Evolutionary conservation across 2,329 filamentous ascomycete species (phyloP).

Genomic region (Dothideomycetidae sp.): DNA sequence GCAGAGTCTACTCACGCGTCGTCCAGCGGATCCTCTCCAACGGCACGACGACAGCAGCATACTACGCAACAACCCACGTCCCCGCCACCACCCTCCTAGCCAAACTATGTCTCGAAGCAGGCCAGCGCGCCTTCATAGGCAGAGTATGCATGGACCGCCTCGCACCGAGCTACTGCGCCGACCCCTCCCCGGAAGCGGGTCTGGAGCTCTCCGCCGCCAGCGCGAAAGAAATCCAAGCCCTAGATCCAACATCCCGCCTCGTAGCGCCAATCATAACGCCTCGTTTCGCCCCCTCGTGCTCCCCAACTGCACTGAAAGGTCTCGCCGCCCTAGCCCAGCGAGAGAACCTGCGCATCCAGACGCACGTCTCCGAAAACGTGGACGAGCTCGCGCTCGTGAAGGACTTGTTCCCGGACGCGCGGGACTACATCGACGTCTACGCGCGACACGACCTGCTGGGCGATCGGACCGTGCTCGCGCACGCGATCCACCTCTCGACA

Average conservation of each 20-base stretch:
- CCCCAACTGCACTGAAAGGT: constrained; percentile 38
- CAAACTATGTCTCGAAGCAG: constrained; percentile 60
- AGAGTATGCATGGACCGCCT: constrained; percentile 87
- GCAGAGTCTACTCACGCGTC: constrained; percentile 60
- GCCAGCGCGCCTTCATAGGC: constrained; percentile 83
- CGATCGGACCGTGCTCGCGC: constrained; percentile 64
- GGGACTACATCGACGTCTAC: constrained; percentile 65
- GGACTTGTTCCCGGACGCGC: constrained; percentile 49
- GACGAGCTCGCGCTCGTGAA: constrained; percentile 59
- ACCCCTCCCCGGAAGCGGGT: constrained; percentile 48
- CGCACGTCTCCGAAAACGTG: constrained; percentile 76
- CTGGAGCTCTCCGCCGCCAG: constrained; percentile 36
- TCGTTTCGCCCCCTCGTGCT: constrained; percentile 45
- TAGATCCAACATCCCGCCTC: constrained; percentile 52
- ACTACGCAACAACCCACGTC: constrained; percentile 84
- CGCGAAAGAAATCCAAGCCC: constrained; percentile 43
- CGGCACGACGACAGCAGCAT: constrained; percentile 87
- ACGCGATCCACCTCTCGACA: constrained; percentile 61
- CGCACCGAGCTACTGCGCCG: constrained; percentile 65
- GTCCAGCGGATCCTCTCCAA: constrained; percentile 70
- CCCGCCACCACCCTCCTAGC: constrained; percentile 82
- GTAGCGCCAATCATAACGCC: constrained; percentile 70
- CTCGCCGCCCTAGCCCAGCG: constrained; percentile 52
- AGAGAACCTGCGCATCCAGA: constrained; percentile 59
- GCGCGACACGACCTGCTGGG: constrained; percentile 57